Evolutionary conservation across 306 rosid genomes (phyloP).

Genomic region (Prinsepia uniflora): DNA sequence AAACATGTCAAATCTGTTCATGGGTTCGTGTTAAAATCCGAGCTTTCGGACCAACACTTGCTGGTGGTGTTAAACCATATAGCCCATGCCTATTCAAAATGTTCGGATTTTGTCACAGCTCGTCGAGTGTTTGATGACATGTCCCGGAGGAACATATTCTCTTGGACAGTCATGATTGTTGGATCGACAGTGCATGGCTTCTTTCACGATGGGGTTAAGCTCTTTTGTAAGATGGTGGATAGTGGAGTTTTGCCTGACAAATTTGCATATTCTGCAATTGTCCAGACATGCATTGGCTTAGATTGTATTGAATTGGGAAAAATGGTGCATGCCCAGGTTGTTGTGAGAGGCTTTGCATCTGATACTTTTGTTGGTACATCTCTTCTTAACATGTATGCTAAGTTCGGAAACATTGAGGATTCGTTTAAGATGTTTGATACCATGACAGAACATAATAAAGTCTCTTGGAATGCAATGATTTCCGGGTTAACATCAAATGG

Average conservation of each 20-base stretch:
- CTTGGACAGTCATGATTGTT: conserved; percentile 67
- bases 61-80: conserved; percentile 56
- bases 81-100: conserved; percentile 48
- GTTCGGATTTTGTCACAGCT: conserved; percentile 40
- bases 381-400: conserved; percentile 80
- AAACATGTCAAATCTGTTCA: conserved; percentile 44
- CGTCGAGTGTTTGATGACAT: conserved; percentile 56
- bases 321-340: conserved; percentile 67
- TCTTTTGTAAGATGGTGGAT: conserved; percentile 54
- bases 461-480: conserved; percentile 79
- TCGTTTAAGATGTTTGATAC: conserved; percentile 49
- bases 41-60: conserved; percentile 35
- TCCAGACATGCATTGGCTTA: conserved; percentile 62
- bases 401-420: conserved; percentile 45
- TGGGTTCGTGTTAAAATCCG: conserved; percentile 50
- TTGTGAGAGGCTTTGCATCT: conserved; percentile 48
- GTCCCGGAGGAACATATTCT: conserved; percentile 53
- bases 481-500: conserved; percentile 52
- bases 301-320: conserved; percentile 38
- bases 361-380: conserved; percentile 53
- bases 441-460: conserved; percentile 48
- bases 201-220: conserved; percentile 42
- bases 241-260: conserved; percentile 50
- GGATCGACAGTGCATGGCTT: conserved; percentile 47
- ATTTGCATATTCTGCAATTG: conserved; percentile 53